Percentiles rank a stretch among this genome's conserved stretches.
phyloP scores from a whole-genome alignment of 495 filamentous ascomycete species.

The Oidiodendron maius region DNA sequence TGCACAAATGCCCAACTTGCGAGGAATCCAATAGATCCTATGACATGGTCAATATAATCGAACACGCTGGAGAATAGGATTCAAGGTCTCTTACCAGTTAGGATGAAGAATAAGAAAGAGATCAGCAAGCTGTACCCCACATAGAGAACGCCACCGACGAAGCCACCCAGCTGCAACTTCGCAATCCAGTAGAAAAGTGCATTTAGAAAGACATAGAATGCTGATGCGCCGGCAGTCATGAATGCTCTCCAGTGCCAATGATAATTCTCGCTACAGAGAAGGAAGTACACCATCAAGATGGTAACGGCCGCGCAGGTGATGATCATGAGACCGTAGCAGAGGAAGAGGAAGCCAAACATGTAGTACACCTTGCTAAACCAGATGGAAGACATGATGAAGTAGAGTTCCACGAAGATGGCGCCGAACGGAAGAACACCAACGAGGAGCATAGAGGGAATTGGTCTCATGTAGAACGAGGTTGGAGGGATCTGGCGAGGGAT shows the following conservation, averaged over 20 bases:
- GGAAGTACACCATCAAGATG: constrained; percentile 86
- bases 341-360: constrained; percentile 98
- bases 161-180: constrained; percentile 74
- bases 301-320: constrained; percentile 91
- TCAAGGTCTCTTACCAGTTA: constrained; percentile 73
- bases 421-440: constrained; percentile 91
- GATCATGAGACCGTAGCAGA: constrained; percentile 97
- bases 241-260: constrained; percentile 98
- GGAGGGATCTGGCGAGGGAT: constrained; percentile 95
- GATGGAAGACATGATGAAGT: constrained; percentile 96
- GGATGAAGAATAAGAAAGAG: constrained; percentile 83
- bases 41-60: too few species aligned
- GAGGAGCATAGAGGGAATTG: constrained; percentile 79
- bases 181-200: constrained; percentile 83
- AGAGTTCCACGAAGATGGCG: constrained; percentile 95
- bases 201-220: constrained; percentile 83
- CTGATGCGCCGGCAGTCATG: constrained; percentile 78
- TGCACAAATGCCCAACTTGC: constrained; percentile 88
- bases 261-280: constrained; percentile 94
- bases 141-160: constrained; percentile 84
- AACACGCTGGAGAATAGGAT: constrained; percentile 1
- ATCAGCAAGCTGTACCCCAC: constrained; percentile 88
- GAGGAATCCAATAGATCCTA: constrained; percentile 93
- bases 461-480: constrained; percentile 70
- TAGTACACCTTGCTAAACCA: constrained; percentile 99